phyloP scores from a whole-genome alignment of 2,329 filamentous ascomycete species.

The Claviceps spartinae region DNA sequence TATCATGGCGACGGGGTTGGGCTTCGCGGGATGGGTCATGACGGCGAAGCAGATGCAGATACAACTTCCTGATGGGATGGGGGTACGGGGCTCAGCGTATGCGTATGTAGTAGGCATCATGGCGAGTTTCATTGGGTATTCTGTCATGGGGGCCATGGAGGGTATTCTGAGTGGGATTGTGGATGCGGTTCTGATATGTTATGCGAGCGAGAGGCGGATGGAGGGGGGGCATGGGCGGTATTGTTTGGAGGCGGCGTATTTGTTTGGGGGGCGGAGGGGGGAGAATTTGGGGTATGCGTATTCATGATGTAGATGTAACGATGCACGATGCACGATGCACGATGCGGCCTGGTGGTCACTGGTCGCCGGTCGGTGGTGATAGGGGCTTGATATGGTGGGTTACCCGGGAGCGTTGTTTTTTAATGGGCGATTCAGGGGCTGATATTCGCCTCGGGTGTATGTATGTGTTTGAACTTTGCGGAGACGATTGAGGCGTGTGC shows the following conservation, averaged over 20 bases:
- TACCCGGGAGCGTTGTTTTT: too few relatives aligned
- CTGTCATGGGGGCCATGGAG: slow-evolving; percentile 80
- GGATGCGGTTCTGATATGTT: slow-evolving; percentile 83
- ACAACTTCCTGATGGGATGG: slow-evolving; percentile 35
- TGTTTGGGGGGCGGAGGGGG: slow-evolving; percentile 54
- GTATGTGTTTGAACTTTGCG: too few relatives aligned
- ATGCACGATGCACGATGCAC: too few relatives aligned
- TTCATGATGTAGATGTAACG: background rate
- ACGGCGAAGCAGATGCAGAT: slow-evolving; percentile 69
- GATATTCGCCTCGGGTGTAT: too few relatives aligned
- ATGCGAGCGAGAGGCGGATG: slow-evolving; percentile 73
- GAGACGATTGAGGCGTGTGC: too few relatives aligned
- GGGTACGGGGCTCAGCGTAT: slow-evolving; percentile 69
- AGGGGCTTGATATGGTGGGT: too few relatives aligned
- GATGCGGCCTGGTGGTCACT: too few relatives aligned
- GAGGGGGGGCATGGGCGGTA: slow-evolving; percentile 58
- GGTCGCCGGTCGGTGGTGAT: too few relatives aligned
- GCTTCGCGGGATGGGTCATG: slow-evolving; percentile 93
- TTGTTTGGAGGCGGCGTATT: slow-evolving; percentile 78
- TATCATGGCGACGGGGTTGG: slow-evolving; percentile 79
- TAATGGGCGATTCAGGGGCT: too few relatives aligned
- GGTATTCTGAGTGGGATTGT: slow-evolving; percentile 76
- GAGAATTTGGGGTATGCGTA: slow-evolving; percentile 8
- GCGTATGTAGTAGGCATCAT: slow-evolving; percentile 89
- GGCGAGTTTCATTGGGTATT: slow-evolving; percentile 90